phyloP scores from a whole-genome alignment of 352 stramenopile genomes.

The Discostella stelligera region DNA sequence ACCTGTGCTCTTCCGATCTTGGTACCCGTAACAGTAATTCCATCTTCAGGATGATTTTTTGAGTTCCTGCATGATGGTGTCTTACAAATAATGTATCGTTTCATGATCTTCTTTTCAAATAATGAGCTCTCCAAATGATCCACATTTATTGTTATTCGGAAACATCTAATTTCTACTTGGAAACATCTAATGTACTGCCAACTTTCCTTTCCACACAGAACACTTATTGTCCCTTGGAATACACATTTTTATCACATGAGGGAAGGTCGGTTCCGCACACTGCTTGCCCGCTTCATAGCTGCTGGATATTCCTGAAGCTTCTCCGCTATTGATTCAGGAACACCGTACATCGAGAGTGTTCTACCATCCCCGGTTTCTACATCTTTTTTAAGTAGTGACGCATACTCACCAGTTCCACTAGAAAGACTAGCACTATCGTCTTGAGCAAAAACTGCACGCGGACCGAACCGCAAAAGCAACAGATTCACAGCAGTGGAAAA shows the following conservation, averaged over 20 bases:
- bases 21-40: no score
- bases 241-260: not conserved
- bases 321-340: not conserved
- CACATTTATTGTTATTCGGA: not conserved
- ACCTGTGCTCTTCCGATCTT: no score
- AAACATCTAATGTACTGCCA: not conserved
- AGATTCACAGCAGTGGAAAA: constrained; percentile 71
- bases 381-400: constrained; percentile 8
- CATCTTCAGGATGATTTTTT: no score
- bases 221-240: not conserved
- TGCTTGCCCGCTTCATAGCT: not conserved
- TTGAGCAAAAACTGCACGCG: constrained; percentile 22
- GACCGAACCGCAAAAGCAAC: constrained; percentile 78
- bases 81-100: no score
- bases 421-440: constrained; percentile 15
- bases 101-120: no score
- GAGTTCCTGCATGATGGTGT: no score
- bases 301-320: not conserved
- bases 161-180: not conserved
- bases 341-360: not conserved
- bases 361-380: not conserved
- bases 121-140: not conserved
- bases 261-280: constrained; percentile 5
- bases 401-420: constrained; percentile 10
- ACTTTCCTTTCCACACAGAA: not conserved